A percentile compares a stretch with the other conserved stretches of the same genome.
Evolutionary conservation across 1,139 yeast genomes (phyloP).

Genomic region (Scheffersomyces insectosa): DNA sequence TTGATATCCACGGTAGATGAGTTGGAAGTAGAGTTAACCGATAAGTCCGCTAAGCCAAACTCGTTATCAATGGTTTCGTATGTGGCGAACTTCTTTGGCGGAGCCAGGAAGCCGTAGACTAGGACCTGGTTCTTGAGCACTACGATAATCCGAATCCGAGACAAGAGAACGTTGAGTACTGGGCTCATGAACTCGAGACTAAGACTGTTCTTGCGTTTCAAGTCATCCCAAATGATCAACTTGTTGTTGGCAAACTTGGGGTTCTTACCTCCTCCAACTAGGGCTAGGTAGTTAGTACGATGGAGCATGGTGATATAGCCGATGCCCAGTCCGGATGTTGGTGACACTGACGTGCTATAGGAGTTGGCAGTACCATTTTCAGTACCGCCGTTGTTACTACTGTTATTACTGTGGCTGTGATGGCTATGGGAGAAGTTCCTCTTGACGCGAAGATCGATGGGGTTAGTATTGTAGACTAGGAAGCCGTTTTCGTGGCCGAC

Average conservation of each 20-base stretch:
- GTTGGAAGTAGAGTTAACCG: slow-evolving; percentile 27
- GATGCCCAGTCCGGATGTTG: slow-evolving; percentile 53
- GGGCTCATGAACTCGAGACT: slow-evolving; percentile 74
- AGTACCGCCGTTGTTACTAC: slow-evolving; percentile 8
- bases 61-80: slow-evolving; percentile 75
- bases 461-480: slow-evolving; percentile 84
- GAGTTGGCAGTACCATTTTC: slow-evolving; percentile 12
- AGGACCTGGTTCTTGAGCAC: slow-evolving; percentile 66
- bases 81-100: slow-evolving; percentile 67
- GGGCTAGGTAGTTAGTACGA: slow-evolving; percentile 83
- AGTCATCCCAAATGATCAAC: slow-evolving; percentile 87
- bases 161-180: slow-evolving; percentile 69
- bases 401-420: slow-evolving; percentile 7
- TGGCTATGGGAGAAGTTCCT: slow-evolving; percentile 44
- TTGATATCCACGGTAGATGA: not conserved
- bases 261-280: slow-evolving; percentile 83
- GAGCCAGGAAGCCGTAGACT: slow-evolving; percentile 78
- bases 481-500: slow-evolving; percentile 82
- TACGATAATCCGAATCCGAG: slow-evolving; percentile 74
- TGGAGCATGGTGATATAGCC: slow-evolving; percentile 82
- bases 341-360: slow-evolving; percentile 12
- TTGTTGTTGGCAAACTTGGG: slow-evolving; percentile 80
- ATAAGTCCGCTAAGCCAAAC: slow-evolving; percentile 67
- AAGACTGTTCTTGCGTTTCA: slow-evolving; percentile 74
- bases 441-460: slow-evolving; percentile 76